Percentiles rank a stretch among this genome's conserved stretches.
Evolutionary conservation across 164 flowering plant species (phyloP).

Genomic region (Buxus sempervirens): DNA sequence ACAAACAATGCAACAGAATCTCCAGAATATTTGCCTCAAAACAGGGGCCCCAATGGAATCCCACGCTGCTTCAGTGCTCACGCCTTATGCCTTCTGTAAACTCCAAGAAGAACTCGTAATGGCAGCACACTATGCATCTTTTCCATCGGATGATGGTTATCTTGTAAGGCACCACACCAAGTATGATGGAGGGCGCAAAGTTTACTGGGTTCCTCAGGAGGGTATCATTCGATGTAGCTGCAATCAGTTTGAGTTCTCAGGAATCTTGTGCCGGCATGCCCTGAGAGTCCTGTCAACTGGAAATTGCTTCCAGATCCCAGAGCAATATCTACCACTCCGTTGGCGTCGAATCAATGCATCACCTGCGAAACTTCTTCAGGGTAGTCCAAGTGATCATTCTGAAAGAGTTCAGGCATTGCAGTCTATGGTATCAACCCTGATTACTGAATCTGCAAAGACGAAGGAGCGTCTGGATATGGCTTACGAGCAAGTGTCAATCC

Average conservation of each 20-base stretch:
- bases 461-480: constrained; percentile 74
- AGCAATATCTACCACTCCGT: constrained; percentile 73
- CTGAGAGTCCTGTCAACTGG: constrained; percentile 85
- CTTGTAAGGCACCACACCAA: constrained; percentile 88
- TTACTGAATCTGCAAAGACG: constrained; percentile 76
- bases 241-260: constrained; percentile 85
- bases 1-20: constrained; percentile 93
- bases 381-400: constrained; percentile 37
- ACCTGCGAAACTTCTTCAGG: constrained; percentile 34
- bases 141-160: constrained; percentile 58
- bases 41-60: constrained; percentile 98
- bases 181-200: constrained; percentile 78
- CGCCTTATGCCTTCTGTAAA: constrained; percentile 85
- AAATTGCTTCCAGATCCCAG: constrained; percentile 92
- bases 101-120: constrained; percentile 90
- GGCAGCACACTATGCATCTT: constrained; percentile 91
- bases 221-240: constrained; percentile 82
- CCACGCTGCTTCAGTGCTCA: constrained; percentile 81
- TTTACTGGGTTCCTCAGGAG: constrained; percentile 72
- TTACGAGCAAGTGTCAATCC: constrained; percentile 60
- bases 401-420: constrained; percentile 70
- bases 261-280: constrained; percentile 86
- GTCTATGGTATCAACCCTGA: constrained; percentile 63
- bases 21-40: constrained; percentile 82
- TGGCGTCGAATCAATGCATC: constrained; percentile 65